Evolutionary conservation across 106 monocot genomes (phyloP).

Genomic region (Posidonia australis): DNA sequence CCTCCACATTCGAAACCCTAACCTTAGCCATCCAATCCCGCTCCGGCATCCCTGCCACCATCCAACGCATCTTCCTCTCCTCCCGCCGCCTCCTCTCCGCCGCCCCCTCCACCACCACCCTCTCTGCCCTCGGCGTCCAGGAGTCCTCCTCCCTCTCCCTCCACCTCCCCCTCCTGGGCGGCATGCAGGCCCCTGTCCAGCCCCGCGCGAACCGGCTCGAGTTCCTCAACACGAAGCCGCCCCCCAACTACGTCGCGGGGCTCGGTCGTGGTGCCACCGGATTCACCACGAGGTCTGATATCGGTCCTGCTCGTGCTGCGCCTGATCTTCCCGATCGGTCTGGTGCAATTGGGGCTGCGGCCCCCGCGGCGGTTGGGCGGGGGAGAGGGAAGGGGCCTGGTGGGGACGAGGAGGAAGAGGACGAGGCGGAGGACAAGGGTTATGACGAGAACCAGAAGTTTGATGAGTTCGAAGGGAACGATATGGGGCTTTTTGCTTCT

Average conservation of each 20-base stretch:
- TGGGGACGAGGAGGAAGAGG: conserved; percentile 10
- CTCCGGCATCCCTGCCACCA: conserved; percentile 26
- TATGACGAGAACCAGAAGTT: too few species aligned
- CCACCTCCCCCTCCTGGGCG: too few species aligned
- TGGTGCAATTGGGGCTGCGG: conserved; percentile 8
- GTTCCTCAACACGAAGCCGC: conserved; percentile 89
- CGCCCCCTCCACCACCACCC: conserved; percentile 39
- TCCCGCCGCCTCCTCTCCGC: conserved; percentile 13
- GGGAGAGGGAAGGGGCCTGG: too few species aligned
- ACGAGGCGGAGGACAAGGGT: conserved; percentile 46
- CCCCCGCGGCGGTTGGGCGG: conserved; percentile 9
- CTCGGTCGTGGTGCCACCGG: conserved; percentile 94
- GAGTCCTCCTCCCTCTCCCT: too few species aligned
- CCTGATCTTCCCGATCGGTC: conserved; percentile 81
- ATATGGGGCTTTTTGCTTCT: too few species aligned
- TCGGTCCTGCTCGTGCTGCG: conserved; percentile 88
- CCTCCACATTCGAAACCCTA: conserved; percentile 36
- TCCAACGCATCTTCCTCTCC: conserved; percentile 41
- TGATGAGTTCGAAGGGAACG: too few species aligned
- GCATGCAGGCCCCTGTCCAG: conserved; percentile 10
- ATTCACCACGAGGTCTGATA: conserved; percentile 88
- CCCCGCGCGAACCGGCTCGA: conserved; percentile 53
- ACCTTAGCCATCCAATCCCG: conserved; percentile 21
- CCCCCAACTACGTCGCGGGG: conserved; percentile 86
- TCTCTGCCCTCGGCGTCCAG: conserved; percentile 6